Conservation (phyloP, 2,329 filamentous ascomycete genomes). For the Colletotrichum coccodes region DNA sequence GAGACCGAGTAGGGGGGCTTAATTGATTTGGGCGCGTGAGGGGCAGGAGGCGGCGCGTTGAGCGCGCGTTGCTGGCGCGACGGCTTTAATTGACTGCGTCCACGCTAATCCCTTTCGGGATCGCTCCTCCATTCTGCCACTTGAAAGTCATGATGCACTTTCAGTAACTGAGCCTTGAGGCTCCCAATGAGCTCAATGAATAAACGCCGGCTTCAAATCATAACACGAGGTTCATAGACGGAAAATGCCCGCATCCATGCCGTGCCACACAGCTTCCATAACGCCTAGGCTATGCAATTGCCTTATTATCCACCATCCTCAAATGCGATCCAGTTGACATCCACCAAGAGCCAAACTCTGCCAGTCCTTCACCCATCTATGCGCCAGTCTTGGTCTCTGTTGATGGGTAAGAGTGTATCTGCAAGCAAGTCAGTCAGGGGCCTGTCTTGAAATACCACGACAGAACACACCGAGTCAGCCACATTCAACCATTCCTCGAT, state of each 20-base stretch:
- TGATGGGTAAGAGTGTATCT: constrained; percentile 47
- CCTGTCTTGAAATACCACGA: neutral
- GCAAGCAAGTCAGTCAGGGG: constrained; percentile 30
- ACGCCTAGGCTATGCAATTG: neutral
- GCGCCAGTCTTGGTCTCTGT: constrained; percentile 6
- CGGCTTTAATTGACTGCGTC: constrained; percentile 53
- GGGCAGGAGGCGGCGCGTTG: constrained; percentile 41
- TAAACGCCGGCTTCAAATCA: too few relatives aligned
- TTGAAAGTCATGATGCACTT: neutral
- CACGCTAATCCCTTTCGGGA: constrained; percentile 15
- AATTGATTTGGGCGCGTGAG: constrained; percentile 35
- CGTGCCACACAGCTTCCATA: neutral
- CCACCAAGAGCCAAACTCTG: neutral
- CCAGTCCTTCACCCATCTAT: neutral
- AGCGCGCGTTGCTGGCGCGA: constrained; percentile 40
- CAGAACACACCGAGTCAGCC: constrained; percentile 69
- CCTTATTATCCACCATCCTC: neutral
- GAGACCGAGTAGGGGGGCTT: constrained; percentile 26
- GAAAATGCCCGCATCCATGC: neutral
- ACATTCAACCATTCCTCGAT: constrained; percentile 85
- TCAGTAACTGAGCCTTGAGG: too few relatives aligned
- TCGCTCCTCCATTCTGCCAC: neutral
- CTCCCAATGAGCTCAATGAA: too few relatives aligned
- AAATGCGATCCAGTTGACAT: neutral
- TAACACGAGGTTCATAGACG: too few relatives aligned